Conservation (phyloP, 1,139 yeast genomes). For the Debaryomyces subglobosus region DNA sequence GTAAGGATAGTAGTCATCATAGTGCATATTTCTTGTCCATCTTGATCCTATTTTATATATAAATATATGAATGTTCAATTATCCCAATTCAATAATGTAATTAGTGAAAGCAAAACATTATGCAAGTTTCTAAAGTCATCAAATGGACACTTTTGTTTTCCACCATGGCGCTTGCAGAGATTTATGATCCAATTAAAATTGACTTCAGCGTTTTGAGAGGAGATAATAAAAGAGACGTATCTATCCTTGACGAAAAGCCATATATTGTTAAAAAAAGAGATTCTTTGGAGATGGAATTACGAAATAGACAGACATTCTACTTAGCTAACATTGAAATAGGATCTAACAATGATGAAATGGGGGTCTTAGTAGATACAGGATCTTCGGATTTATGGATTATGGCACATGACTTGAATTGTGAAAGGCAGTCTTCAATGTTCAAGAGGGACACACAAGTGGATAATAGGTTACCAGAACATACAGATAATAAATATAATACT, state of each 20-base stretch:
- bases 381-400: conserved; percentile 52
- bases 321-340: conserved; percentile 45
- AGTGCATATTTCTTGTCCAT: too few species aligned
- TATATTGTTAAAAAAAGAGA: conserved; percentile 42
- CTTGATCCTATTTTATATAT: too few species aligned
- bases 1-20: too few species aligned
- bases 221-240: conserved; percentile 20
- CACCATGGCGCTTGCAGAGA: too few species aligned
- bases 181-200: too few species aligned
- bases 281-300: conserved; percentile 38
- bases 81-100: too few species aligned
- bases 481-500: not conserved
- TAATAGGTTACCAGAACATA: not conserved
- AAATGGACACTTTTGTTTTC: too few species aligned
- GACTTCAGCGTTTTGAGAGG: conserved; percentile 34
- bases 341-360: conserved; percentile 30
- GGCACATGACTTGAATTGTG: conserved; percentile 36
- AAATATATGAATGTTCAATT: too few species aligned
- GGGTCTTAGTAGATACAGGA: conserved; percentile 48
- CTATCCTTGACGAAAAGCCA: conserved; percentile 13
- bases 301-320: conserved; percentile 52
- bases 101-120: too few species aligned
- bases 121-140: too few species aligned
- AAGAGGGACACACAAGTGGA: conserved; percentile 1
- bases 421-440: not conserved